phyloP scores from a whole-genome alignment of 352 stramenopile genomes.

The Phytophthora citricola region DNA sequence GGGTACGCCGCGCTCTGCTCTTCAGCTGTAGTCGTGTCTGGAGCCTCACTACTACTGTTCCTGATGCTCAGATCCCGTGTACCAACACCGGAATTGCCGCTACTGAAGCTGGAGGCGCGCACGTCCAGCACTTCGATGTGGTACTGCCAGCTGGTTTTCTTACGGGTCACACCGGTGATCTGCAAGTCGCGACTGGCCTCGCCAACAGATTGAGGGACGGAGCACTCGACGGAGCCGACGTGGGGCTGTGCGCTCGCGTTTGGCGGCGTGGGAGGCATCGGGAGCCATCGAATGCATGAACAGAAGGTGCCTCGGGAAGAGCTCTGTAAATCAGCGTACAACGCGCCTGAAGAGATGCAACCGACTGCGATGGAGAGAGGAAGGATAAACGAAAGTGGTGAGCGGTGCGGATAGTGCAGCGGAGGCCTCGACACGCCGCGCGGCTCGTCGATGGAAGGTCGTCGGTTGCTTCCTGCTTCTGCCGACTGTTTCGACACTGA shows the following conservation, averaged over 20 bases:
- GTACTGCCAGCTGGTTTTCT: constrained; percentile 74
- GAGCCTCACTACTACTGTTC: neutral
- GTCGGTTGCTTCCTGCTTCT: constrained; percentile 17
- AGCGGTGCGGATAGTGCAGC: neutral
- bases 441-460: neutral
- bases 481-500: constrained; percentile 3
- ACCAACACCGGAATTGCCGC: constrained; percentile 14
- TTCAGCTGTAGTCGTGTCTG: neutral
- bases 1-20: constrained; percentile 37
- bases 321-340: constrained; percentile 1
- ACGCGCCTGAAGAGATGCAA: neutral
- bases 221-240: constrained; percentile 11
- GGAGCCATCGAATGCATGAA: constrained; percentile 12
- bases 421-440: constrained; percentile 4
- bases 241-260: constrained; percentile 16
- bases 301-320: constrained; percentile 2
- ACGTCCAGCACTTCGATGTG: constrained; percentile 84
- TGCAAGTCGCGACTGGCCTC: constrained; percentile 63
- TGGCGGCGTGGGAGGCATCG: constrained; percentile 17
- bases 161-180: constrained; percentile 77
- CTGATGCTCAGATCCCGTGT: constrained; percentile 3
- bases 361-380: constrained; percentile 9
- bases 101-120: constrained; percentile 38
- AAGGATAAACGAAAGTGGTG: constrained; percentile 6
- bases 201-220: constrained; percentile 19